Evolutionary conservation across 78 protist species (phyloP).

Genomic region (Chrysochromulina parva): DNA sequence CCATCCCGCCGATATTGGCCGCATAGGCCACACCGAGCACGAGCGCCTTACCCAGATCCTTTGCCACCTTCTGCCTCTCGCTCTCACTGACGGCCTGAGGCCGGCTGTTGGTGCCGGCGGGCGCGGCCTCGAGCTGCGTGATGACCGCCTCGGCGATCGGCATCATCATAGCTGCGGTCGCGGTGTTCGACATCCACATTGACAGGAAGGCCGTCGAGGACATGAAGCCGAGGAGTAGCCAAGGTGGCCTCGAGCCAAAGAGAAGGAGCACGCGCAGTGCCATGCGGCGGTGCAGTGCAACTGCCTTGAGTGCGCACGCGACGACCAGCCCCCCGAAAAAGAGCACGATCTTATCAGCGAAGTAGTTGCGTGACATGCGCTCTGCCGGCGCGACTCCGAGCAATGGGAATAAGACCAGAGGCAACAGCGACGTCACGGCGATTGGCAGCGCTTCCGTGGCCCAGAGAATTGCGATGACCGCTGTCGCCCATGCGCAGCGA

Average conservation of each 20-base stretch:
- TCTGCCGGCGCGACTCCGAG: not conserved
- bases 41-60: conserved; percentile 10
- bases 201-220: not conserved
- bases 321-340: conserved; percentile 24
- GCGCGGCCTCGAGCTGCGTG: not conserved
- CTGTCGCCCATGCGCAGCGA: not conserved
- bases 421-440: conserved; percentile 25
- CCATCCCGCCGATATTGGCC: conserved; percentile 52
- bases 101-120: not conserved
- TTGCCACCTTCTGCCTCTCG: not conserved
- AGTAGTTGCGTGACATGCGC: not conserved
- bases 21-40: conserved; percentile 28
- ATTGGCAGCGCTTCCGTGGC: not conserved
- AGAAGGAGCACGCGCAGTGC: not conserved
- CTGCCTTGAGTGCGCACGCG: conserved; percentile 18
- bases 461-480: not conserved
- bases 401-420: conserved; percentile 3
- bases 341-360: conserved; percentile 19
- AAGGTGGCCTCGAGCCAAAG: not conserved
- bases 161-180: conserved; percentile 19
- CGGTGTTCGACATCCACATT: conserved; percentile 23
- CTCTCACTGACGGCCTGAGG: not conserved
- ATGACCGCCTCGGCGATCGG: conserved; percentile 26
- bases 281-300: not conserved
- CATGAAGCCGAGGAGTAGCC: conserved; percentile 30